A percentile compares a stretch with the other conserved stretches of the same genome.
These are phyloP conservation scores for Penicillium dipodomyicola DNA, from an alignment of 495 filamentous ascomycete genomes.

Conservation along the genomic window DNA sequence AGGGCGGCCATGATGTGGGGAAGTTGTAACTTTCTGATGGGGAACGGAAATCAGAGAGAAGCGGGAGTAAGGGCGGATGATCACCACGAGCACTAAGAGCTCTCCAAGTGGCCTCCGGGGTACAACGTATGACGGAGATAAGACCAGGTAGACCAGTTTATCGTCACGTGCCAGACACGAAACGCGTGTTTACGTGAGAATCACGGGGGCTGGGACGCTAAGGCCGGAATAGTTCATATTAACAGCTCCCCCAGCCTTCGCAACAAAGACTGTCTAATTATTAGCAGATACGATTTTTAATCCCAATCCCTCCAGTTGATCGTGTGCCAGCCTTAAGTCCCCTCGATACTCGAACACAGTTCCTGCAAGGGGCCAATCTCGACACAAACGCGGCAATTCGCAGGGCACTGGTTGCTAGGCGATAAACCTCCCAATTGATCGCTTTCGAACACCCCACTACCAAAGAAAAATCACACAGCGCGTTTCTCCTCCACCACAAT, in stretches of 20 bases:
- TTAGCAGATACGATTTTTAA: not conserved
- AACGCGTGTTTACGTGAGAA: constrained; percentile 4
- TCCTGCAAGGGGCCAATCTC: constrained; percentile 7
- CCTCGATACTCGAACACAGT: not conserved
- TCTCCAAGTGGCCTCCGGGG: constrained; percentile 1
- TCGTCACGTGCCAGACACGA: constrained; percentile 3
- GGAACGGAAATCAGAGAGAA: constrained; percentile 6
- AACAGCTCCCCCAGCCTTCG: constrained; percentile 1
- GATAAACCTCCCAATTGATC: constrained; percentile 10
- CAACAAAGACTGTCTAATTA: not conserved
- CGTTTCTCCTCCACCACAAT: constrained; percentile 12
- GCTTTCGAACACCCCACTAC: constrained; percentile 1
- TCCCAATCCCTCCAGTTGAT: not conserved
- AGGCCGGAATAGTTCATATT: constrained; percentile 11
- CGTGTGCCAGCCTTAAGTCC: not conserved
- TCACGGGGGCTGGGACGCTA: constrained; percentile 15
- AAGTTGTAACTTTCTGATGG: not conserved
- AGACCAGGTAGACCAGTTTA: constrained; percentile 10
- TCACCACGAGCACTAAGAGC: constrained; percentile 6
- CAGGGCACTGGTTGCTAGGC: constrained; percentile 7
- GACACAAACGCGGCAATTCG: constrained; percentile 1
- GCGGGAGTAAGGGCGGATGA: not conserved
- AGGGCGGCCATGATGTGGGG: constrained; percentile 39
- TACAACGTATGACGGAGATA: constrained; percentile 9
- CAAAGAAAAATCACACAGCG: not conserved